Base-by-base conservation (phyloP, 768 basidiomycete genomes). In the Butyriboletus loyo region DNA sequence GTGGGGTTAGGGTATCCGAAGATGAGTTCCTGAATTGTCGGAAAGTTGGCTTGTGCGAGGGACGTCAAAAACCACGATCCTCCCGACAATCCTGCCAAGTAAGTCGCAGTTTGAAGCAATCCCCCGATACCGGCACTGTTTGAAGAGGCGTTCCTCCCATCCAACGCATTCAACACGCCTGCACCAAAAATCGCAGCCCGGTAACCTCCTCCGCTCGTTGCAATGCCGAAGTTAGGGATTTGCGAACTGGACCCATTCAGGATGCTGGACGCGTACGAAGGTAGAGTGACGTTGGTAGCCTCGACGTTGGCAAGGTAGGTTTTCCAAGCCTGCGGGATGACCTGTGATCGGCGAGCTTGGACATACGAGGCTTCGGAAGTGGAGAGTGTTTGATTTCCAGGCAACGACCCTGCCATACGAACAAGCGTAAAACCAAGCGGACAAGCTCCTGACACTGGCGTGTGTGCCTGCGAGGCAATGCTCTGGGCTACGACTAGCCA, bases 181-280 rank as follows among this genome's bases (percentile, higher is more conserved):
- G 78, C 83, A 37, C 76, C 77, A 46, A 76, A 78, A 7, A 81
- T 69, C 5, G 81, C 79, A 0, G 84, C 84, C 14, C 84, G 67
- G 44, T 79, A 76, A 0, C 82, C 78, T 8, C 84, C 84, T 14
- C 84, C 84, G 25, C 77, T 79, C 22, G 75, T 64, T 0, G 83
- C 81, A 46, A 83, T 77, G 0, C 74, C 79, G 7, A 81, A 59
- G 19, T 58, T 72, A 4, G 77, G 77, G 0, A 64, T 53, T 15
- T 65, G 45, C 1, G 52, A 25, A 25, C 54, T 58, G 9, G 54
- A 46, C 2, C 57, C 66, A 15, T n/a, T 50, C 22, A 70, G 49
- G 37, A 77, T 73, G 28, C 49, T 39, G 13, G 65, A 58, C 9
- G 73, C 70, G 38, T 77, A 77, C 5, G 49, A 27, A 2, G 76